Conservation (phyloP, 495 filamentous ascomycete genomes). For the Cercophora samala region DNA sequence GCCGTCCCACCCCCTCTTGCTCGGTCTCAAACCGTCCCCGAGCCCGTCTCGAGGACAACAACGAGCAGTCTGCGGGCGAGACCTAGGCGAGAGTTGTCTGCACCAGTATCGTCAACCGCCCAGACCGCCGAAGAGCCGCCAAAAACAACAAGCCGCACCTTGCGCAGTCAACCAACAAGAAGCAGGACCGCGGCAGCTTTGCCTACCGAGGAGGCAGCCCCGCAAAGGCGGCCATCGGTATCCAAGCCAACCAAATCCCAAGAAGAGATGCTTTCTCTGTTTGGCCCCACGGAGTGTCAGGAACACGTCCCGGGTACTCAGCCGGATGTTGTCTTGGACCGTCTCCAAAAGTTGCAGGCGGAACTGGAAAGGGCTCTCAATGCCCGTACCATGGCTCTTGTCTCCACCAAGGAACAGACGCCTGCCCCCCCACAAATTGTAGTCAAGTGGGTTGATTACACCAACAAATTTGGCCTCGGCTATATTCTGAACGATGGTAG, state of each 20-base stretch:
- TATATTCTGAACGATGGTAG: constrained; percentile 84
- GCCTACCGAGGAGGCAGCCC: constrained; percentile 11
- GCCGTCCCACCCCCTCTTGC: constrained; percentile 15
- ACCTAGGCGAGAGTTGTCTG: constrained; percentile 21
- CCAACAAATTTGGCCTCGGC: constrained; percentile 82
- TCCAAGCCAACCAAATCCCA: constrained; percentile 18
- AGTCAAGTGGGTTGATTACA: constrained; percentile 94
- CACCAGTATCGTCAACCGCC: neutral
- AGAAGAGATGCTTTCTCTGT: constrained; percentile 40
- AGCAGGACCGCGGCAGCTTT: constrained; percentile 17
- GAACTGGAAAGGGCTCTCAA: constrained; percentile 58
- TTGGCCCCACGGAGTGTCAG: constrained; percentile 49
- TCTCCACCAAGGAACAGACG: constrained; percentile 39
- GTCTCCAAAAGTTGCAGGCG: constrained; percentile 47
- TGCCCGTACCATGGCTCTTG: constrained; percentile 48
- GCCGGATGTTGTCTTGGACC: constrained; percentile 51
- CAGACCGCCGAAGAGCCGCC: constrained; percentile 22
- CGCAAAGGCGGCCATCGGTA: neutral
- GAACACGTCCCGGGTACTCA: constrained; percentile 47
- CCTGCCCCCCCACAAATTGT: constrained; percentile 55
- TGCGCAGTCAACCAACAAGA: constrained; percentile 28
- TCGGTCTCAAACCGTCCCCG: constrained; percentile 24
- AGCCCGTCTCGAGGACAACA: constrained; percentile 20
- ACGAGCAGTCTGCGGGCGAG: constrained; percentile 32
- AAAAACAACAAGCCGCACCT: constrained; percentile 25